phyloP scores from a whole-genome alignment of 2,329 filamentous ascomycete genomes.

The Moelleriella libera region DNA sequence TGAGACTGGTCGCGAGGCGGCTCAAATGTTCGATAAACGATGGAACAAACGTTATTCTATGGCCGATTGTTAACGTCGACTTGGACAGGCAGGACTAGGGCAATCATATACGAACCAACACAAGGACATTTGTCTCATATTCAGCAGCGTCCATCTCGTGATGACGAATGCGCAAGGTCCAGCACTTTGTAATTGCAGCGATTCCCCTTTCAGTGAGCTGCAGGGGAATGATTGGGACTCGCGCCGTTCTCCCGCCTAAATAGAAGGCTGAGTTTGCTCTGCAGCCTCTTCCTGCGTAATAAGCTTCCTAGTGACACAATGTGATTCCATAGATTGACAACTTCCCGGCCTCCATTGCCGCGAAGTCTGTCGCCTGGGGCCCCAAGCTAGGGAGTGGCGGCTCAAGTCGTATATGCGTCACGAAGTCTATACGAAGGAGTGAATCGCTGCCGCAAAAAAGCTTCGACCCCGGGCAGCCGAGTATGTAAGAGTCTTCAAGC shows the following conservation, averaged over 20 bases:
- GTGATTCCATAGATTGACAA: conserved; percentile 9
- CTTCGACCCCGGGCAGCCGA: not conserved
- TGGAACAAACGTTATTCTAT: conserved; percentile 41
- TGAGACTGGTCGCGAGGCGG: conserved; percentile 27
- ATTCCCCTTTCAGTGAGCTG: no score
- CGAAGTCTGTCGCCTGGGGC: conserved; percentile 10
- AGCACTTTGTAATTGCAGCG: not conserved
- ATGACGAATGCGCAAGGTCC: conserved; percentile 7
- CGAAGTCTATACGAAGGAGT: not conserved
- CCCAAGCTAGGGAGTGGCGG: conserved; percentile 1
- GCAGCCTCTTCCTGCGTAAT: no score
- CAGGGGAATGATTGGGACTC: no score
- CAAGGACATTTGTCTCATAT: conserved; percentile 47
- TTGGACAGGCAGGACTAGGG: not conserved
- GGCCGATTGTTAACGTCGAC: conserved; percentile 5
- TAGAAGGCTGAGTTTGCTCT: no score
- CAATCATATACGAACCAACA: conserved; percentile 31
- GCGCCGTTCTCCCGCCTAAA: no score
- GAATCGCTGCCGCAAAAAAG: not conserved
- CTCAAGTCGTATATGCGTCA: not conserved
- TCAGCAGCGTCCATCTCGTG: conserved; percentile 49
- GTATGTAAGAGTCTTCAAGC: no score
- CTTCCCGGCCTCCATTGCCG: conserved; percentile 25
- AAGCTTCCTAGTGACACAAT: conserved; percentile 4
- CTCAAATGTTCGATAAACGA: conserved; percentile 42